Percentiles rank a stretch among this genome's conserved stretches.
These are phyloP conservation scores for Phialophora tarda DNA, from an alignment of 2,329 filamentous ascomycete genomes.

Conservation along the genomic window DNA sequence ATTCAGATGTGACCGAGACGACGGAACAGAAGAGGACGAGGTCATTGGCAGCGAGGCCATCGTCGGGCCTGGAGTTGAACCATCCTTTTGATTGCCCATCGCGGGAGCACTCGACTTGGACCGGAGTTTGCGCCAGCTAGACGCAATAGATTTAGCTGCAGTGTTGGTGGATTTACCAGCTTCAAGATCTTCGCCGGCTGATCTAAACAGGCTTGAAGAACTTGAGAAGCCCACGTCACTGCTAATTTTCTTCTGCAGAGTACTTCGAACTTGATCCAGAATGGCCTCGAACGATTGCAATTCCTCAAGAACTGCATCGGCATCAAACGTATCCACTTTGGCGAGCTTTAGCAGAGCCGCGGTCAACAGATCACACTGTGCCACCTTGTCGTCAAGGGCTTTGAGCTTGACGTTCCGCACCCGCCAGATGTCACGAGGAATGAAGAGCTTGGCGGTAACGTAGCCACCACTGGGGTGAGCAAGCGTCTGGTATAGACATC, in stretches of 20 bases:
- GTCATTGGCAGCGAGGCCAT: constrained; percentile 83
- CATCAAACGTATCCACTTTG: constrained; percentile 84
- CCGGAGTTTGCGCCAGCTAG: constrained; percentile 87
- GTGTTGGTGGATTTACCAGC: constrained; percentile 61
- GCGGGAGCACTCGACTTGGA: constrained; percentile 74
- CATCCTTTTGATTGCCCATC: constrained; percentile 39
- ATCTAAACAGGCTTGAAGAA: constrained; percentile 74
- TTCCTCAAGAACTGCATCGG: constrained; percentile 89
- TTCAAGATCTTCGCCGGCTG: constrained; percentile 58
- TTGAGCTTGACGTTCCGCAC: constrained; percentile 94
- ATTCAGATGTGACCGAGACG: constrained; percentile 66
- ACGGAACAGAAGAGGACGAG: constrained; percentile 60
- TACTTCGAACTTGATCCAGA: constrained; percentile 81
- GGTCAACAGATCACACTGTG: constrained; percentile 87
- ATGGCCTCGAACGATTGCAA: constrained; percentile 88
- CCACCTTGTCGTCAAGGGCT: constrained; percentile 89
- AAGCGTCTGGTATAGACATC: constrained; percentile 89
- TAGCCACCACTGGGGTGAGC: constrained; percentile 91
- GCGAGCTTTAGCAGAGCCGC: constrained; percentile 83
- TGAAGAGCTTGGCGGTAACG: constrained; percentile 86
- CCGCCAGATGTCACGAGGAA: constrained; percentile 90
- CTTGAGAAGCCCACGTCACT: constrained; percentile 86
- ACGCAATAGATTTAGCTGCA: constrained; percentile 76
- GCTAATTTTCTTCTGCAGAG: constrained; percentile 82
- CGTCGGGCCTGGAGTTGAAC: constrained; percentile 60